Percentiles rank a stretch among this genome's conserved stretches.
Evolutionary conservation across 352 stramenopile genomes (phyloP).

Genomic region (Phytophthora litchii): DNA sequence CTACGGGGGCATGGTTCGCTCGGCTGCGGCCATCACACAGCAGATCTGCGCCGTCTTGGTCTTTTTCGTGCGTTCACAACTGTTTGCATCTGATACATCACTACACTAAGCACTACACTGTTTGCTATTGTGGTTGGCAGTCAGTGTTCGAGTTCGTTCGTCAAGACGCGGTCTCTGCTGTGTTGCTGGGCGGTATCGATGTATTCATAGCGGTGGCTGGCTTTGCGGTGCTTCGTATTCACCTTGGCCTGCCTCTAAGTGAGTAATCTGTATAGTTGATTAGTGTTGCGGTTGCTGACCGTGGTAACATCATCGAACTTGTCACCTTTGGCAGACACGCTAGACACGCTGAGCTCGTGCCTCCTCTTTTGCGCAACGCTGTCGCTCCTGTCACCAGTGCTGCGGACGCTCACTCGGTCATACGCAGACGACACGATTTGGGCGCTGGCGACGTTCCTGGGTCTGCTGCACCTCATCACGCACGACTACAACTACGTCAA

Average conservation of each 20-base stretch:
- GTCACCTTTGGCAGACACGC: constrained; percentile 42
- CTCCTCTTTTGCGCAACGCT: constrained; percentile 85
- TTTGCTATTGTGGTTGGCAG: constrained; percentile 33
- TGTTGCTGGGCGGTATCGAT: constrained; percentile 62
- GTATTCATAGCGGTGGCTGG: constrained; percentile 57
- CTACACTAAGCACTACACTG: neutral
- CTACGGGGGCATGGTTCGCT: constrained; percentile 87
- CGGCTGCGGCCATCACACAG: constrained; percentile 85
- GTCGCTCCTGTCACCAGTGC: constrained; percentile 87
- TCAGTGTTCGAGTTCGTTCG: constrained; percentile 78
- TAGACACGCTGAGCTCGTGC: constrained; percentile 67
- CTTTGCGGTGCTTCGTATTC: constrained; percentile 58
- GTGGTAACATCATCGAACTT: no score
- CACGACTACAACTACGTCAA: constrained; percentile 93
- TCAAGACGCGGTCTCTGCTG: constrained; percentile 57
- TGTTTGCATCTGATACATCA: no score
- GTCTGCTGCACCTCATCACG: constrained; percentile 87
- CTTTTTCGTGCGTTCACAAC: constrained; percentile 74
- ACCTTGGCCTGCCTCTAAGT: constrained; percentile 46
- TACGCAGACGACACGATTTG: constrained; percentile 94
- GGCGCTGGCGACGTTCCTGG: constrained; percentile 76
- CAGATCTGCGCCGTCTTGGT: constrained; percentile 89
- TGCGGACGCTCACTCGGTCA: constrained; percentile 90
- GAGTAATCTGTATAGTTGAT: constrained; percentile 20
- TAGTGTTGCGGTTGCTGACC: neutral